Base-by-base conservation (phyloP, 805 yeast species). In the Hanseniaspora pseudoguilliermondii region DNA sequence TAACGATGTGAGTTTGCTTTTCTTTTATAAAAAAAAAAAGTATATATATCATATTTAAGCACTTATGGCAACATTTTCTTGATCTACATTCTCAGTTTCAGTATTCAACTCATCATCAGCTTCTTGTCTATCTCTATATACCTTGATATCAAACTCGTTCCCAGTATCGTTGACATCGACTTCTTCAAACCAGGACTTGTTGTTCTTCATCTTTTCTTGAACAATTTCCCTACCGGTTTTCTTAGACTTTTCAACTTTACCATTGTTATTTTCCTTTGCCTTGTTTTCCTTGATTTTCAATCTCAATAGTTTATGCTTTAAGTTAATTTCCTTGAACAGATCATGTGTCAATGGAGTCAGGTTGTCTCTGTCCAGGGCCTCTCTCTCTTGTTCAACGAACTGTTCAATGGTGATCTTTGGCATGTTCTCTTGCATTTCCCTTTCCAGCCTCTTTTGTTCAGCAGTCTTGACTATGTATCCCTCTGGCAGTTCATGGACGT, bases 391-490 rank as follows among this genome's bases (percentile, higher is more conserved):
- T 68, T 95, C 98, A 61, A 93, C 79, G 68, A 93, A 93, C 59
- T 95, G 98, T 71, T 93, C 99, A 64, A 93, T 75, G 0, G 97
- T 87, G 64, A 95, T 86, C 75, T 84, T 84, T 55, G 95, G 96
- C 64, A 86, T 87, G 55, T 79, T 75, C 54, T 87, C 96, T 25
- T 81, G 77, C 7, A 95, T 96, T 68, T 84, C 75, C 65, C 82
- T 84, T 70, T 93, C 98, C 65, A 87, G 72, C 66, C 89, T 79
- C 76, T 86, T 84, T 69, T 93, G 96, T 68, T 93, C 98, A 71
- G 90, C 91, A 39, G 98, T 95, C 76, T 93, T 93, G 72, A 93
- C 79, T 57, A 87, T 95, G 70, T 89, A 95, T 0, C 98, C 99
- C 48, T 95, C 90, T 42, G 99, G 99, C 65, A 93, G 76, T 9